Evolutionary conservation across 2,329 filamentous ascomycete genomes (phyloP), one percentile per base, ranked within the genome.

Genomic region (Raffaelea albimanens): DNA sequence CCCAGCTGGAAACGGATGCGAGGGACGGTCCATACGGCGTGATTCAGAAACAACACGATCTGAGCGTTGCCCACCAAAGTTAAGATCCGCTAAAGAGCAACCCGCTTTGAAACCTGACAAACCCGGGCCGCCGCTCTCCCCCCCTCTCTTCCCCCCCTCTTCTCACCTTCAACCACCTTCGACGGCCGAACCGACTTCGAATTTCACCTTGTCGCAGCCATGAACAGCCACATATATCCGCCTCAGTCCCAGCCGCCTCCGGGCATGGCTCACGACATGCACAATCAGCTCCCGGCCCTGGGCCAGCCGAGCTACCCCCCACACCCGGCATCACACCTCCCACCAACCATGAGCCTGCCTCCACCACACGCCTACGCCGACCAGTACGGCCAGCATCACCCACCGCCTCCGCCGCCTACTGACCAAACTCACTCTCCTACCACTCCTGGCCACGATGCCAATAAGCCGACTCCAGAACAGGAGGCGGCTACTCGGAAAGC

Each of bases 401-500:
- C 48, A 2, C 48, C 31, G 14, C 40, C 23, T 2, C 40, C 16
- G 21, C 43, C 31, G 40, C 21, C 48, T 3, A 21, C 44, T 1
- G 47, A 52, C 19, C 45, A 20, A 14, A 38, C 40, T 1, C 49
- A 46, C 11, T 47, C 52, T 3, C 48, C 52, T 2, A 40, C 46
- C 9, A 45, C 47, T 3, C 41, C 52, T 2, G 43, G 34, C n/a
- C 43, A 46, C 2, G 51, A 55, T 18, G 4, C 41, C 1, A 5
- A 23, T 2, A 55, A 53, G 43, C 47, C 51, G 10, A 50, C 50
- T 1, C 51, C 53, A 2, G 53, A 53, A 34, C 50, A 53, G 33
- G 53, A 52, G 21, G 53, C 53, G 2, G 51, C 52, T n/a, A 56
- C 50, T 9, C 47, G 48, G 19, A 54, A 51, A 34, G 53, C 52